Conservation (phyloP, 139 green algal species). For the Volvox africanus region DNA sequence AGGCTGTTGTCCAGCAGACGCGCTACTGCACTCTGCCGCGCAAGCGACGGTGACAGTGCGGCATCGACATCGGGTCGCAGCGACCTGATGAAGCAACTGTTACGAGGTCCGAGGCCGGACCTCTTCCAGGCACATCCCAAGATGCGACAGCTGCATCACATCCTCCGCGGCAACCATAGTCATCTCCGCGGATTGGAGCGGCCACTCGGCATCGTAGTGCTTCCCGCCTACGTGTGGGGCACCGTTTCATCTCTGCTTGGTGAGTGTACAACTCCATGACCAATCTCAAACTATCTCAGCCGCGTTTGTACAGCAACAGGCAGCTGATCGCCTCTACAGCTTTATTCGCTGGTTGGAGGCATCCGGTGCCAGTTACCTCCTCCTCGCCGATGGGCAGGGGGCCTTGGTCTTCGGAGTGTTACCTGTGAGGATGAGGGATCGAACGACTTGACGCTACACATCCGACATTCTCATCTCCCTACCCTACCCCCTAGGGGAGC, state of each 20-base stretch:
- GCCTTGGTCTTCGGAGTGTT: no score
- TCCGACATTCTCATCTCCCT: no score
- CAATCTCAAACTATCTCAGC: no score
- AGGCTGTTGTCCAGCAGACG: neutral
- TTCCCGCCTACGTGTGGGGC: constrained; percentile 42
- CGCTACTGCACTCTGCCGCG: neutral
- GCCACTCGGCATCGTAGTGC: neutral
- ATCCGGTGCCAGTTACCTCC: no score
- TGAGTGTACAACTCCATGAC: neutral
- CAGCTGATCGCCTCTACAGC: no score
- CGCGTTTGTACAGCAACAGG: no score
- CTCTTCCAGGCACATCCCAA: constrained; percentile 33
- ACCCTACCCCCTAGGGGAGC: no score
- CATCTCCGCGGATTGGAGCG: constrained; percentile 16
- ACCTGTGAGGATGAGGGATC: no score
- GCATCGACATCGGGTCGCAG: neutral
- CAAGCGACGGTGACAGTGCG: neutral
- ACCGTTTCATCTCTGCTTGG: neutral
- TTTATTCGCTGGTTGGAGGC: no score
- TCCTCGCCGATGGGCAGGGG: no score
- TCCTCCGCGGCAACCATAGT: constrained; percentile 7
- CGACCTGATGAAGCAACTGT: neutral
- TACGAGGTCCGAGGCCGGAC: neutral
- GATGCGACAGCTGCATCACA: constrained; percentile 18
- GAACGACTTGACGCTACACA: no score